A percentile compares a stretch with the other conserved stretches of the same genome.
Conservation (phyloP, 176 grass and related monocot genomes). For the Paspalum notatum region DNA sequence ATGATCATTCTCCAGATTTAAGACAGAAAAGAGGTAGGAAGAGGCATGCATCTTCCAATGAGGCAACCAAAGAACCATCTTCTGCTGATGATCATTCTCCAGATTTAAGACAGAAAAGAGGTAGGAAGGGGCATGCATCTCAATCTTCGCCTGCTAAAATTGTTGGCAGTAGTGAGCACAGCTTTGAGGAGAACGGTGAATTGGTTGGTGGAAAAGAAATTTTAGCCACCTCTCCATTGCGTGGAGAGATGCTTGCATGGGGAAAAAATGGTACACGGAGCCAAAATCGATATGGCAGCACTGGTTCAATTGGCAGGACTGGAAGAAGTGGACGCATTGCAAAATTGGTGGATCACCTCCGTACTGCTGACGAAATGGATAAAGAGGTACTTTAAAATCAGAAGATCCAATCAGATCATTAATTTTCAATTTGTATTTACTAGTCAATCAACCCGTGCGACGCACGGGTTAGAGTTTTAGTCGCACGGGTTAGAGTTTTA, state of each 20-base stretch:
- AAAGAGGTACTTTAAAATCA: conserved; percentile 54
- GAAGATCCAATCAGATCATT: not conserved
- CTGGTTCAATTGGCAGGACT: conserved; percentile 59
- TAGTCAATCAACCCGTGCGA: too few relatives aligned
- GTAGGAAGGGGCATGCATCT: conserved; percentile 46
- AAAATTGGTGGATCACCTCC: conserved; percentile 71
- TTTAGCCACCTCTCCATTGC: conserved; percentile 60
- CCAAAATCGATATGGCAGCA: conserved; percentile 68
- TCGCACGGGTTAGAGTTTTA: too few relatives aligned
- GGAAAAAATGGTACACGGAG: conserved; percentile 84
- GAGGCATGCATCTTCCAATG: conserved; percentile 47
- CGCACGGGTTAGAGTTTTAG: too few relatives aligned
- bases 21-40: conserved; percentile 62
- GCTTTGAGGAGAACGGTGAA: conserved; percentile 59
- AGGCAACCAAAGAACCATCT: conserved; percentile 58
- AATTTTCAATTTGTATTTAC: not conserved
- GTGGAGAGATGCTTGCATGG: conserved; percentile 79
- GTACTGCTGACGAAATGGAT: conserved; percentile 59
- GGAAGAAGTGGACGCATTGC: conserved; percentile 58
- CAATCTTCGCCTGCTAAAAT: conserved; percentile 62
- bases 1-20: conserved; percentile 65
- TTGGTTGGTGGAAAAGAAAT: conserved; percentile 52
- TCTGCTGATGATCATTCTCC: conserved; percentile 69
- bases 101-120: conserved; percentile 64
- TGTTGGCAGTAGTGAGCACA: conserved; percentile 47